Conservation (phyloP, 768 basidiomycete genomes). For the Pleurotus salmoneostramineus region DNA sequence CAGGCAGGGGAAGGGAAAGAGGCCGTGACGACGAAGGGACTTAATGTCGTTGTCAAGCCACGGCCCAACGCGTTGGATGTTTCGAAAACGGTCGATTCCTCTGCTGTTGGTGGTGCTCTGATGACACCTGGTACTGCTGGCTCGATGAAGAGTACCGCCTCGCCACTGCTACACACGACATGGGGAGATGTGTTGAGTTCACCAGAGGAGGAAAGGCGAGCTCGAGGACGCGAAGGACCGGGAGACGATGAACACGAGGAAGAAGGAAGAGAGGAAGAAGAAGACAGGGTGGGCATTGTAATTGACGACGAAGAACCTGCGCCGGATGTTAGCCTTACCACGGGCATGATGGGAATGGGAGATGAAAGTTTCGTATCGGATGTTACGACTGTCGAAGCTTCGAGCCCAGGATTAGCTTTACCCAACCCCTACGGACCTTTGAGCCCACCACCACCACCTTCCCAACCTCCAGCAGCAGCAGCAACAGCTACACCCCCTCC, state of each 20-base stretch:
- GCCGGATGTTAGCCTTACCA: slow-evolving; percentile 10
- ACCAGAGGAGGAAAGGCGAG: slow-evolving; percentile 8
- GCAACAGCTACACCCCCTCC: slow-evolving; percentile 10
- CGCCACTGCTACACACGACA: slow-evolving; percentile 37
- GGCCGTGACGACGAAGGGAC: neutral
- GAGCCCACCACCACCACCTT: slow-evolving; percentile 9
- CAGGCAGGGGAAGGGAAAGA: neutral
- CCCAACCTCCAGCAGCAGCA: slow-evolving; percentile 7
- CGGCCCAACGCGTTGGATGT: neutral
- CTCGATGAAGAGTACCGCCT: slow-evolving; percentile 10
- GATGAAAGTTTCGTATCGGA: slow-evolving; percentile 5
- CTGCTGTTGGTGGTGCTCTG: neutral
- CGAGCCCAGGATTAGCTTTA: neutral
- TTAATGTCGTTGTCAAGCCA: neutral
- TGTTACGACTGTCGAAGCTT: neutral
- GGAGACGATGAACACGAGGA: slow-evolving; percentile 6
- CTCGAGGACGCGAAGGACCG: neutral
- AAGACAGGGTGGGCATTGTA: slow-evolving; percentile 25
- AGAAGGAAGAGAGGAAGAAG: slow-evolving; percentile 12
- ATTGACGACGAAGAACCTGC: slow-evolving; percentile 39
- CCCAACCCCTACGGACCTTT: neutral
- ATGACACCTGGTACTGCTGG: neutral
- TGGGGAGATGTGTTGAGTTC: slow-evolving; percentile 34
- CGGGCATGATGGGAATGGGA: slow-evolving; percentile 4
- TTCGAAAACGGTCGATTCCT: neutral